These are phyloP conservation scores for Acorus calamus DNA, from an alignment of 106 monocot species.

Conservation along the genomic window DNA sequence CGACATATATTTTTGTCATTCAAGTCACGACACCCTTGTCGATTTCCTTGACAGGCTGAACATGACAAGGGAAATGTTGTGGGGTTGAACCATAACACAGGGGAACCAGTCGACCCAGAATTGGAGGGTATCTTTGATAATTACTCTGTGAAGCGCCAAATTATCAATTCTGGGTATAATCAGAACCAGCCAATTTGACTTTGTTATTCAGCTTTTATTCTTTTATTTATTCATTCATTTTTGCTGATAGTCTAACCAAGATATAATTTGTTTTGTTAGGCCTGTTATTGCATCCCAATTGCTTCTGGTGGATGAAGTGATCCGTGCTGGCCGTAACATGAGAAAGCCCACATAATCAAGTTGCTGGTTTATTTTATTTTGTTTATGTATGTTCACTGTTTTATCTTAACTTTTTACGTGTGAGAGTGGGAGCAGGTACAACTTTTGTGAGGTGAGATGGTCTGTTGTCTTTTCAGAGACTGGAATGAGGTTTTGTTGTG, in stretches of 20 bases:
- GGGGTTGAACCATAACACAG: constrained; percentile 80
- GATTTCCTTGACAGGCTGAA: constrained; percentile 40
- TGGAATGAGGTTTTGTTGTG: no score
- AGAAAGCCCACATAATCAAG: constrained; percentile 60
- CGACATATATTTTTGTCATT: neutral
- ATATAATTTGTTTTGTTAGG: constrained; percentile 21
- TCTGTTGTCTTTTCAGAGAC: no score
- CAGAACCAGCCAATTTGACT: neutral
- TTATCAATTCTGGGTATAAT: constrained; percentile 85
- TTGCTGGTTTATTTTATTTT: no score
- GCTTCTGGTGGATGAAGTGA: constrained; percentile 92
- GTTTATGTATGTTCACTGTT: no score
- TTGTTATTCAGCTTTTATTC: neutral
- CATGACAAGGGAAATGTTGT: constrained; percentile 83
- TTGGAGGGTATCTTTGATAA: constrained; percentile 98
- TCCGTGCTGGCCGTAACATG: constrained; percentile 98
- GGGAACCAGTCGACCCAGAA: constrained; percentile 78
- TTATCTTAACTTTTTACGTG: no score
- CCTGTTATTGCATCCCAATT: constrained; percentile 90
- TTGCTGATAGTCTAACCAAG: neutral
- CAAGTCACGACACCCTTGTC: neutral
- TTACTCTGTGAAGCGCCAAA: constrained; percentile 87
- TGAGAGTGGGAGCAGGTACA: no score
- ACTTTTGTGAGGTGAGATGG: no score
- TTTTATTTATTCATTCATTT: neutral